These are phyloP conservation scores for Senna siamea DNA, from an alignment of 306 rosid genomes.

Conservation along the genomic window DNA sequence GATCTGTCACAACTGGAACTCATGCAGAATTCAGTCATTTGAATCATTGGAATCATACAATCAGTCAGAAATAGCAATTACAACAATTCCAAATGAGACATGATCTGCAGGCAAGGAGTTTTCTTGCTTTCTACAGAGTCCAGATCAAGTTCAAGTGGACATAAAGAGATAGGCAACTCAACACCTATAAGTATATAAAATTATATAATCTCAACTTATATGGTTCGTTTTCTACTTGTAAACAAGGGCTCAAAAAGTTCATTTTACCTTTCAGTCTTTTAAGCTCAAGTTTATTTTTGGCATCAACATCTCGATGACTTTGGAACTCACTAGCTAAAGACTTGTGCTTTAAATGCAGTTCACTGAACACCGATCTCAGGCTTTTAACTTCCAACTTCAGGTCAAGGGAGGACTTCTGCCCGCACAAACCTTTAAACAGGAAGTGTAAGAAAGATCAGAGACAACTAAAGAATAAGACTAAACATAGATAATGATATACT, in stretches of 20 bases:
- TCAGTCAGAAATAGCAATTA: not conserved
- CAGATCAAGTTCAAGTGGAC: not conserved
- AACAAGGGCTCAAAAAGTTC: not conserved
- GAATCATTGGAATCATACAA: not conserved
- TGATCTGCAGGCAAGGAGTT: not conserved
- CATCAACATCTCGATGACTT: conserved; percentile 54
- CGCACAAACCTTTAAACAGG: conserved; percentile 50
- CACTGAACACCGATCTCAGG: conserved; percentile 54
- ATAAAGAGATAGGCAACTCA: not conserved
- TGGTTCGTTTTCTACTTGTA: not conserved
- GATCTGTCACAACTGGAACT: no score
- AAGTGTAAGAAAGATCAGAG: conserved; percentile 30
- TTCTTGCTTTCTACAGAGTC: not conserved
- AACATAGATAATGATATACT: conserved; percentile 5
- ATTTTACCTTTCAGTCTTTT: conserved; percentile 32
- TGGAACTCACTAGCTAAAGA: conserved; percentile 53
- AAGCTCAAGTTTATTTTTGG: conserved; percentile 55
- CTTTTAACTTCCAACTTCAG: conserved; percentile 47
- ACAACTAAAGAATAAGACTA: conserved; percentile 13
- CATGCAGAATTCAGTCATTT: not conserved
- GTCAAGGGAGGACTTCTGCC: conserved; percentile 43
- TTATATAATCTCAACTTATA: not conserved
- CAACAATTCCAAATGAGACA: not conserved
- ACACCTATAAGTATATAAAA: not conserved
- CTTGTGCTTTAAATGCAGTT: conserved; percentile 55